These are phyloP conservation scores for Trichophyton verrucosum DNA, from an alignment of 2,329 filamentous ascomycete genomes.

Conservation along the genomic window DNA sequence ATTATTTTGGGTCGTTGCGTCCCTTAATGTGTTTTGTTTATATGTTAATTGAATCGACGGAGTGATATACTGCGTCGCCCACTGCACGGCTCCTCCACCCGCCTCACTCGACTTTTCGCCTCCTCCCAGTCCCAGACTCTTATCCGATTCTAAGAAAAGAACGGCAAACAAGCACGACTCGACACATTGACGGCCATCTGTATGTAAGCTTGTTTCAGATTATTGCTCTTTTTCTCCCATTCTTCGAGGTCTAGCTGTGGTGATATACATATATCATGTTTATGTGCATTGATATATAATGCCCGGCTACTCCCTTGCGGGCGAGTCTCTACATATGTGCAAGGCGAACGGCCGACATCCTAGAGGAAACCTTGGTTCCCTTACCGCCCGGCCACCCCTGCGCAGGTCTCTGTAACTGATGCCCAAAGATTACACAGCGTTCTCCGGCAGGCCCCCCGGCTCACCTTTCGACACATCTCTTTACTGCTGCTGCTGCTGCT, in stretches of 20 bases:
- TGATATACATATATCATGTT: background rate
- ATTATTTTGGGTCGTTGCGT: background rate
- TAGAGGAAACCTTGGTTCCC: background rate
- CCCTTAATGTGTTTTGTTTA: background rate
- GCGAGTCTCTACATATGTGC: background rate
- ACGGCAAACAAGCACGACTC: background rate
- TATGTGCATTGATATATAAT: background rate
- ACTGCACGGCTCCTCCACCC: background rate
- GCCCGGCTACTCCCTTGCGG: background rate
- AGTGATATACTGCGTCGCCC: background rate
- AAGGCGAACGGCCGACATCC: background rate
- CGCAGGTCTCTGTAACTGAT: conserved; percentile 4
- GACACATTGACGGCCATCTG: background rate
- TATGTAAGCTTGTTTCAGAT: conserved; percentile 3
- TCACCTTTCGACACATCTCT: background rate
- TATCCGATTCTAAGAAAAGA: background rate
- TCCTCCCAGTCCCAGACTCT: background rate
- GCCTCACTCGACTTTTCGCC: background rate
- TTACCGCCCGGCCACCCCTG: background rate
- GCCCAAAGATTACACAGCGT: conserved; percentile 6
- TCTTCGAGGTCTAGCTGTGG: background rate
- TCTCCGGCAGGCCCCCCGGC: background rate
- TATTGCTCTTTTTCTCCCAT: background rate
- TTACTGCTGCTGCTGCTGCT: background rate
- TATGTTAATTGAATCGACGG: background rate